A percentile compares a stretch with the other conserved stretches of the same genome.
Conservation (phyloP, 768 basidiomycete species). For the Naematelia aurantialba region DNA sequence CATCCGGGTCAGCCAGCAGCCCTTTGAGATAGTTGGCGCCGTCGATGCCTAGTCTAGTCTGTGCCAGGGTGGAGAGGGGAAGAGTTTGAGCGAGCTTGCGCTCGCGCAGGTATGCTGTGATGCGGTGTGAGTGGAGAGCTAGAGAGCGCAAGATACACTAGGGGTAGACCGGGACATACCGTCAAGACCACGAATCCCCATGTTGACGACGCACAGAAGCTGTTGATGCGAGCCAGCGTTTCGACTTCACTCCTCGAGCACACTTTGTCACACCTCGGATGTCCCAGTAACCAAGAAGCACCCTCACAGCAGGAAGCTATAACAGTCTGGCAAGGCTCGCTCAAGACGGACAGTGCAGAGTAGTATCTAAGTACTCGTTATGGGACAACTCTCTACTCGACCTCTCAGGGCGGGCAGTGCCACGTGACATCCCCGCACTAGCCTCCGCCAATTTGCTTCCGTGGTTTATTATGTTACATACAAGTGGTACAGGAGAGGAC, state of each 20-base stretch:
- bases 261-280: too few species aligned
- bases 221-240: too few species aligned
- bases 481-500: neutral
- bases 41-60: constrained; percentile 95
- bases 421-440: neutral
- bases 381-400: too few species aligned
- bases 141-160: neutral
- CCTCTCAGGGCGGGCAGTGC: too few species aligned
- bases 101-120: constrained; percentile 75
- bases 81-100: constrained; percentile 82
- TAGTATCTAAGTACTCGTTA: too few species aligned
- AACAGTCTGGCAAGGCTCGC: too few species aligned
- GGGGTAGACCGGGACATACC: constrained; percentile 19
- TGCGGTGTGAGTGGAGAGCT: neutral
- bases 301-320: too few species aligned
- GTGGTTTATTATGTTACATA: neutral
- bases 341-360: too few species aligned
- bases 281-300: too few species aligned
- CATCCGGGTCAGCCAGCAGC: constrained; percentile 62
- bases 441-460: neutral
- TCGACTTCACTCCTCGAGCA: neutral
- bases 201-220: constrained; percentile 14
- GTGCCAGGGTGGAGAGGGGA: constrained; percentile 73
- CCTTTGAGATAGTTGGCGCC: constrained; percentile 81
- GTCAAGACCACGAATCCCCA: constrained; percentile 42